Evolutionary conservation across 192 early-diverging fungal genomes (phyloP), one percentile per base, ranked within the genome.

Genomic region (Helicostylum pulchrum): DNA sequence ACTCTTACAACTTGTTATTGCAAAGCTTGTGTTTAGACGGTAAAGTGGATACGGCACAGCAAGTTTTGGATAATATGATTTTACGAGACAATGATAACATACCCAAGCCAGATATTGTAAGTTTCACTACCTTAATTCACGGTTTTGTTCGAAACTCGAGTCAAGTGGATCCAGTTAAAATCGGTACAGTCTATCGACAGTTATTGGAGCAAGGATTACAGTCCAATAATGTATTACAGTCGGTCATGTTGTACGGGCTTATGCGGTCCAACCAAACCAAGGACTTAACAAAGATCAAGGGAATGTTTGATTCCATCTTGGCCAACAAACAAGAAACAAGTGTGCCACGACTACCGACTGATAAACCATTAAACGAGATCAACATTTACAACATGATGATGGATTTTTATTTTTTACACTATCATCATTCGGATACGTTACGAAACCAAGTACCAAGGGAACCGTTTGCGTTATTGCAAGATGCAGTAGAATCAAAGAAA

Each of bases 301-400:
- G 17, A 8, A 14, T 73, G 42, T 64, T 73, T 53, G 45, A 60
- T 4, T 23, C 47, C 3, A 51, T 68, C 0, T 15, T 73, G 11
- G 42, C 63, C 11, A 15, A 42, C 3, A 43, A 64, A 44, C 17
- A 59, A 45, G 53, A 57, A 12, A 19, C 36, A 14, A n/a, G 39
- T 14, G n/a, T 39, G 23, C 42, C 57, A 4, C 43, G 17, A 48
- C 46, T 17, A 17, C 12, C 12, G 3, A 39, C 50, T 10, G 47
- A 39, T 14, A 44, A 44, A 20, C 5, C 12, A 8, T 17, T 53
- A 20, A 7, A 63, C 11, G 2, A 21, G 3, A 60, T 51, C 14
- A 50, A 51, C 3, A 20, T 73, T 26, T 67, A 73, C 31, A 68
- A 68, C 32, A 68, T 59, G 21, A 68, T 73, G 61, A 68, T 73